Base-by-base conservation (phyloP, 148 eudicot species). In the Linanthus parryae region DNA sequence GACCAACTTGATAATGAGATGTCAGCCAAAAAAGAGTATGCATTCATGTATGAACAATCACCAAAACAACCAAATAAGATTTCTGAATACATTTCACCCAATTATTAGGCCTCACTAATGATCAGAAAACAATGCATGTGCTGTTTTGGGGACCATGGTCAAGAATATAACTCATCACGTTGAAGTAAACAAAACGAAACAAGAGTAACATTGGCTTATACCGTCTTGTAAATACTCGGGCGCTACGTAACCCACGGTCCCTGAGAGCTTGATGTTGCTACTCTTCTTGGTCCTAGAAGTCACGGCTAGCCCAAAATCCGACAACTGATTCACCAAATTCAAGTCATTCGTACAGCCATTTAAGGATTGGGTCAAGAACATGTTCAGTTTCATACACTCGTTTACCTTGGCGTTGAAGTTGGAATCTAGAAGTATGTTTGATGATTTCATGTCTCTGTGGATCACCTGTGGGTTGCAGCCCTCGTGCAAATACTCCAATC, bases 141-240 rank as follows among this genome's bases (percentile, higher is more conserved):
- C 74, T 56, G 40, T 67, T 68, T 62, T 62, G 63, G 62, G 76
- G 72, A 27, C 6, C 34, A n/a, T n/a, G n/a, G n/a, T n/a, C n/a
- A n/a, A 62, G 36, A 45, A 37, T 30, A n/a, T n/a, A n/a, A n/a
- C n/a, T n/a, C n/a, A n/a, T n/a, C n/a, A n/a, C n/a, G n/a, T n/a
- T n/a, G n/a, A n/a, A n/a, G n/a, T n/a, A n/a, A n/a, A n/a, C n/a
- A n/a, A n/a, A n/a, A n/a, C n/a, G n/a, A n/a, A n/a, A n/a, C n/a
- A n/a, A n/a, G n/a, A n/a, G n/a, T n/a, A n/a, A 48, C 36, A 13
- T 62, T 59, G 24, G 27, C 17, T 34, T 69, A 20, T 72, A 89
- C 97, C 97, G 61, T 89, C 83, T 60, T 78, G 64, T 23, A 89
- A 78, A 70, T 85, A 89, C 68, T 89, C 97, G 5, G 97, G 97